A percentile compares a stretch with the other conserved stretches of the same genome.
These are phyloP conservation scores for Obba rivulosa DNA, from an alignment of 768 basidiomycete species.

Conservation along the genomic window DNA sequence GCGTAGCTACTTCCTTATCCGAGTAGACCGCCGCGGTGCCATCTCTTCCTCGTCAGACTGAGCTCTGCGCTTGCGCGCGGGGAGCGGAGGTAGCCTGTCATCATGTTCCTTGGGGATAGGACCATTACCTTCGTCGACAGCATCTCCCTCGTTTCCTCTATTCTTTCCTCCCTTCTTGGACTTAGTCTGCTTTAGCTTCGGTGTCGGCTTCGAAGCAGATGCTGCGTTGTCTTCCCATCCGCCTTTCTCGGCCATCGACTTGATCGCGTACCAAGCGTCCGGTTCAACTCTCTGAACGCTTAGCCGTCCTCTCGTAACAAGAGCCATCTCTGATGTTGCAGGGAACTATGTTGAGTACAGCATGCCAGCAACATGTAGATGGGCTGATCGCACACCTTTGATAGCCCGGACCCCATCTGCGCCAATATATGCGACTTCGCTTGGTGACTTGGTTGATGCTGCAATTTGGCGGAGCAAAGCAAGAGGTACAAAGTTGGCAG, in stretches of 20 bases:
- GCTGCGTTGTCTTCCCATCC: constrained; percentile 60
- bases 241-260: constrained; percentile 58
- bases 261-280: constrained; percentile 59
- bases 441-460: constrained; percentile 35
- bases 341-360: not conserved
- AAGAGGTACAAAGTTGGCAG: constrained; percentile 72
- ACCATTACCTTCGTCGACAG: not conserved
- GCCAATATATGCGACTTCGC: constrained; percentile 63
- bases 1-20: too few species aligned
- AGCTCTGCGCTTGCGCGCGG: too few species aligned
- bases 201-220: constrained; percentile 1
- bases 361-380: not conserved
- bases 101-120: too few species aligned
- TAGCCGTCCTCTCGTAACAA: constrained; percentile 75
- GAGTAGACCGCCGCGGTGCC: too few species aligned
- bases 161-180: not conserved
- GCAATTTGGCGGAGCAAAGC: constrained; percentile 67
- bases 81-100: too few species aligned
- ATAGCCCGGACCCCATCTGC: constrained; percentile 55
- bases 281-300: constrained; percentile 80
- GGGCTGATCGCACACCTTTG: constrained; percentile 41
- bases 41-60: too few species aligned
- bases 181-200: constrained; percentile 10
- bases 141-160: too few species aligned
- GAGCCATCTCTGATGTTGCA: constrained; percentile 54